Percentiles rank a stretch among this genome's conserved stretches.
phyloP scores from a whole-genome alignment of 495 filamentous ascomycete genomes.

The Tuber aestivum region DNA sequence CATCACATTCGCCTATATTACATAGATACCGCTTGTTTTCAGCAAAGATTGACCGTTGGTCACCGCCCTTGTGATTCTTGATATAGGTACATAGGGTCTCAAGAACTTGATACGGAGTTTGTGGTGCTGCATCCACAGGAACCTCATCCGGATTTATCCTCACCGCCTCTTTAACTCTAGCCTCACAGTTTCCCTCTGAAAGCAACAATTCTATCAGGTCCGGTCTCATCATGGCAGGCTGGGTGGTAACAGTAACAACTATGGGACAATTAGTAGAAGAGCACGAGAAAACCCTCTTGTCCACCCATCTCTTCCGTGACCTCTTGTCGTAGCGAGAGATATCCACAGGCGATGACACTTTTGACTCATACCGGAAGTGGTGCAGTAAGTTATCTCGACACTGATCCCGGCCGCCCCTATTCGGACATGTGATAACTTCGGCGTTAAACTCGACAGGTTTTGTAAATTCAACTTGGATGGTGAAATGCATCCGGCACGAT shows the following conservation, averaged over 20 bases:
- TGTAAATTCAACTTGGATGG: slow-evolving; percentile 30
- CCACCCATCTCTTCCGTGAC: slow-evolving; percentile 27
- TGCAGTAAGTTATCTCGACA: slow-evolving; percentile 25
- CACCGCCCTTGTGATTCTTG: slow-evolving; percentile 28
- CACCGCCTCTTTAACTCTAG: slow-evolving; percentile 12
- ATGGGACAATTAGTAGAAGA: slow-evolving; percentile 30
- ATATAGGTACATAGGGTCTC: slow-evolving; percentile 27
- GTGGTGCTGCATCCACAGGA: slow-evolving; percentile 13
- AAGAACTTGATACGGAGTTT: slow-evolving; percentile 15
- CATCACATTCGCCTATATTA: slow-evolving; percentile 27
- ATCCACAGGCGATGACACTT: slow-evolving; percentile 22
- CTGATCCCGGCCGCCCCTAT: slow-evolving; percentile 6
- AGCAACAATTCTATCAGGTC: slow-evolving; percentile 27
- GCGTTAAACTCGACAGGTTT: slow-evolving; percentile 17
- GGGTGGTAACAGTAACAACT: slow-evolving; percentile 32
- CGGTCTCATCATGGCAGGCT: slow-evolving; percentile 29
- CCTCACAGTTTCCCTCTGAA: slow-evolving; percentile 14
- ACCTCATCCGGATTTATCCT: slow-evolving; percentile 9
- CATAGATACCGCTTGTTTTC: slow-evolving; percentile 29
- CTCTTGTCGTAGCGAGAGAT: slow-evolving; percentile 9
- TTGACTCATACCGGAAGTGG: slow-evolving; percentile 34
- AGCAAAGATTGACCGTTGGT: slow-evolving; percentile 29
- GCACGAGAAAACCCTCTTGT: slow-evolving; percentile 37
- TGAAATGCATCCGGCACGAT: slow-evolving; percentile 34
- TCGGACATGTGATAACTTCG: slow-evolving; percentile 27